A percentile compares a stretch with the other conserved stretches of the same genome.
Conservation (phyloP, 768 basidiomycete genomes). For the Infundibulicybe gibba region DNA sequence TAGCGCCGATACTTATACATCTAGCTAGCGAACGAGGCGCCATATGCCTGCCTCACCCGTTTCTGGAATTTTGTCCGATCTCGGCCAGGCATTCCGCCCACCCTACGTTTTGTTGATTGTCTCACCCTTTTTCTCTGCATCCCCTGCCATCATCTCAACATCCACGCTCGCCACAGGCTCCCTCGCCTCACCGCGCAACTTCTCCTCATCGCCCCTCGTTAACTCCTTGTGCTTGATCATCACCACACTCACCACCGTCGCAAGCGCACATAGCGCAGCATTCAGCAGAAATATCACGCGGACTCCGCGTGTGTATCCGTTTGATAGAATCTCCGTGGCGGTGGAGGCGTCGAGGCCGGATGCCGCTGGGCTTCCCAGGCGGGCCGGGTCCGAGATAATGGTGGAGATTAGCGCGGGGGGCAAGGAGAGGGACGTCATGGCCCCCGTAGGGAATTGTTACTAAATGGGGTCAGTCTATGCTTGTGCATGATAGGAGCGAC, state of each 20-base stretch:
- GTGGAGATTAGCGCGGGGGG: conserved; percentile 31
- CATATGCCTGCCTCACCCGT: too few relatives aligned
- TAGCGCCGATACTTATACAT: too few relatives aligned
- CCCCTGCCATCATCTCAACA: neutral
- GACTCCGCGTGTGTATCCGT: conserved; percentile 58
- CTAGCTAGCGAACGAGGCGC: too few relatives aligned
- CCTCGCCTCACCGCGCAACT: conserved; percentile 37
- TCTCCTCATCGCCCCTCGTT: conserved; percentile 51
- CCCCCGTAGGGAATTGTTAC: conserved; percentile 46
- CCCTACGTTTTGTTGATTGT: too few relatives aligned
- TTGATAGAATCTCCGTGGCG: conserved; percentile 37
- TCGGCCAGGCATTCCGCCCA: too few relatives aligned
- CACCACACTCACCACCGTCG: conserved; percentile 49
- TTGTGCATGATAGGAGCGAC: conserved; percentile 5
- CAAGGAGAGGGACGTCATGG: conserved; percentile 35
- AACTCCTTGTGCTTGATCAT: conserved; percentile 65
- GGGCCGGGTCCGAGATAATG: conserved; percentile 47
- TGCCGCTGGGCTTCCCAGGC: conserved; percentile 23
- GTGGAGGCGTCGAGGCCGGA: conserved; percentile 31
- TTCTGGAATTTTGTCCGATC: too few relatives aligned
- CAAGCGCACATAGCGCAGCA: conserved; percentile 48
- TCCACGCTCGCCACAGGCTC: neutral
- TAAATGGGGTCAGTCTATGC: conserved; percentile 11
- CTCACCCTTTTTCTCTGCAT: neutral
- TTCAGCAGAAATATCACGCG: conserved; percentile 58